Percentiles rank a stretch among this genome's conserved stretches.
These are phyloP conservation scores for Oenanthe javanica DNA, from an alignment of 140 eudicot genomes.

Conservation along the genomic window DNA sequence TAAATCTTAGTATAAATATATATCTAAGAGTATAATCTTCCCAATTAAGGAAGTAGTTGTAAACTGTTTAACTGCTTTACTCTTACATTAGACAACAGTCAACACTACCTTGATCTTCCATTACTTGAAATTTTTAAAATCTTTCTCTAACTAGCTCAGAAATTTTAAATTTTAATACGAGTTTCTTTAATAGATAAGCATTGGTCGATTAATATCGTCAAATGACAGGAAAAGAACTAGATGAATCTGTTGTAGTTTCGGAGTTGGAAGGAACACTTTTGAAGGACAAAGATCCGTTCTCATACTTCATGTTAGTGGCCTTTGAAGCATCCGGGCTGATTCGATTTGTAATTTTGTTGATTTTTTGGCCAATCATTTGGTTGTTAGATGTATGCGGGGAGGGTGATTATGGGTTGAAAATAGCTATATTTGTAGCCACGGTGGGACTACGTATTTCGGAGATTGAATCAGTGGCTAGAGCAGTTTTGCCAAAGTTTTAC, in stretches of 20 bases:
- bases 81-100: constrained; percentile 22
- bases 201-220: background rate
- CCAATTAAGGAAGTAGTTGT: constrained; percentile 25
- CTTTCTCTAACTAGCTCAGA: background rate
- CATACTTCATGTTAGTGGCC: constrained; percentile 87
- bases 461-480: constrained; percentile 81
- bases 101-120: constrained; percentile 35
- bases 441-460: constrained; percentile 65
- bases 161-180: background rate
- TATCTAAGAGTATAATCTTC: background rate
- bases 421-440: constrained; percentile 63
- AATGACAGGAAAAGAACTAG: background rate
- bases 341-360: constrained; percentile 59
- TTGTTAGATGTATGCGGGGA: constrained; percentile 39
- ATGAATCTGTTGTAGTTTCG: constrained; percentile 55
- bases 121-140: constrained; percentile 12
- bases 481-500: constrained; percentile 84
- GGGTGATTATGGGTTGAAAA: constrained; percentile 39
- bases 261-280: constrained; percentile 84
- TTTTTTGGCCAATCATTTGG: constrained; percentile 61
- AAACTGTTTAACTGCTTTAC: constrained; percentile 36
- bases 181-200: background rate
- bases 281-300: constrained; percentile 53
- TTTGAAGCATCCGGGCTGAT: constrained; percentile 85
- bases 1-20: constrained; percentile 22